Evolutionary conservation across 139 green algal species (phyloP).

Genomic region (Chlorella sp.): DNA sequence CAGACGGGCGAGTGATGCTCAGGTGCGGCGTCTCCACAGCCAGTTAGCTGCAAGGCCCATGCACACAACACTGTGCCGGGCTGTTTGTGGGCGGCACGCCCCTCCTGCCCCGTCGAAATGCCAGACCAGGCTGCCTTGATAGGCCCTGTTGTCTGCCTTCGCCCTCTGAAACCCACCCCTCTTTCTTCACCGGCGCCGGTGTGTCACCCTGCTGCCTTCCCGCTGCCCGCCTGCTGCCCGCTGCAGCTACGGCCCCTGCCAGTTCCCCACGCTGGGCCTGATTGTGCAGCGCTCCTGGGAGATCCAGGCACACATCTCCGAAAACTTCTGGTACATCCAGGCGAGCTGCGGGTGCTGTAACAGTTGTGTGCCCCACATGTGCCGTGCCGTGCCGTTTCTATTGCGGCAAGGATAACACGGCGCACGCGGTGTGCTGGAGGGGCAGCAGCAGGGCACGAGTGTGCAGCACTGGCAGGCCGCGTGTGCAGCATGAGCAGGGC

Average conservation of each 20-base stretch:
- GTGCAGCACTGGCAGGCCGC: too few relatives aligned
- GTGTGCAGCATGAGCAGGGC: too few relatives aligned
- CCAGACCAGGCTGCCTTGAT: not conserved
- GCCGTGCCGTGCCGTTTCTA: too few relatives aligned
- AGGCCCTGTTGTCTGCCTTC: not conserved
- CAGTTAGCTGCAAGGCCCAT: not conserved
- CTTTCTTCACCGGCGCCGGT: not conserved
- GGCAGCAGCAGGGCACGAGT: too few relatives aligned
- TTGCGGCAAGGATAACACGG: too few relatives aligned
- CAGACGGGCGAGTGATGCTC: constrained; percentile 59
- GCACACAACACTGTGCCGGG: too few relatives aligned
- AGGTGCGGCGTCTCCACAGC: constrained; percentile 33
- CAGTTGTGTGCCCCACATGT: too few relatives aligned
- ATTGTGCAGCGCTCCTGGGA: constrained; percentile 98
- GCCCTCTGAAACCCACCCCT: not conserved
- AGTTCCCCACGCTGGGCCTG: constrained; percentile 98
- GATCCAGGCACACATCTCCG: constrained; percentile 90
- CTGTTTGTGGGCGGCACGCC: not conserved
- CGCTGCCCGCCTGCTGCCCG: not conserved
- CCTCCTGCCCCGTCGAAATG: not conserved
- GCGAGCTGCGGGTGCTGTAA: too few relatives aligned
- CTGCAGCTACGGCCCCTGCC: constrained; percentile 91
- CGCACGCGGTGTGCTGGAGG: too few relatives aligned
- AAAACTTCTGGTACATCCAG: constrained; percentile 94
- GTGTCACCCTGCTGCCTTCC: not conserved